phyloP scores from a whole-genome alignment of 352 stramenopile genomes.

The Phytophthora pini region DNA sequence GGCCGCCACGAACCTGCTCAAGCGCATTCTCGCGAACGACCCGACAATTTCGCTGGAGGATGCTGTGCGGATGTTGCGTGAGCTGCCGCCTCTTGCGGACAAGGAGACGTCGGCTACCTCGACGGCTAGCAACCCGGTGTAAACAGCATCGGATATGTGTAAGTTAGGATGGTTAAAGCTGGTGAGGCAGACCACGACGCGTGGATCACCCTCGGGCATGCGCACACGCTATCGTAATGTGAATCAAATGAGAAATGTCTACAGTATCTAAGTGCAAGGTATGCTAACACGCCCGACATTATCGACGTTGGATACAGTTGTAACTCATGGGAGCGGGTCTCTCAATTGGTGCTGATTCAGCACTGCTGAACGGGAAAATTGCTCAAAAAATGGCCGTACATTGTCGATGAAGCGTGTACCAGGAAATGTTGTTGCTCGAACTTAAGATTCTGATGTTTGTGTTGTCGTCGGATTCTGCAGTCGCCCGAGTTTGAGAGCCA shows the following conservation, averaged over 20 bases:
- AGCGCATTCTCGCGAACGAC: slow-evolving; percentile 24
- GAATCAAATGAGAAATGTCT: slow-evolving; percentile 10
- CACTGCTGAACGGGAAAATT: too few species aligned
- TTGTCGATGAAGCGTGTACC: too few species aligned
- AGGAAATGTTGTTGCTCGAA: too few species aligned
- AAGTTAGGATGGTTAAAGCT: slow-evolving; percentile 2
- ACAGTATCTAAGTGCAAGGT: neutral
- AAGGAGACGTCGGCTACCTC: slow-evolving; percentile 4
- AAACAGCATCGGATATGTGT: slow-evolving; percentile 9
- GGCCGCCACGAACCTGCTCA: slow-evolving; percentile 23
- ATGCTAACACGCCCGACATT: too few species aligned
- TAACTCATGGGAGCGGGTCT: too few species aligned
- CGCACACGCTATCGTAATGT: slow-evolving; percentile 7
- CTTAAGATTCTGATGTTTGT: too few species aligned
- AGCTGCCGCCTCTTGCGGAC: slow-evolving; percentile 12
- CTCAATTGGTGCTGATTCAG: too few species aligned
- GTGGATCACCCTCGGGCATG: neutral
- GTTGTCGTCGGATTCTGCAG: too few species aligned
- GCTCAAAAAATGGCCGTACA: too few species aligned
- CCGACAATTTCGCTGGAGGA: slow-evolving; percentile 26
- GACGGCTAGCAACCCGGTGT: slow-evolving; percentile 16
- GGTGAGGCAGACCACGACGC: neutral
- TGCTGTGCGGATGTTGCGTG: slow-evolving; percentile 17
- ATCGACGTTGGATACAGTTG: too few species aligned
- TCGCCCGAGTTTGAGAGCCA: too few species aligned